Conservation (phyloP, 202 grass and related monocot genomes). For the Eragrostis tef region DNA sequence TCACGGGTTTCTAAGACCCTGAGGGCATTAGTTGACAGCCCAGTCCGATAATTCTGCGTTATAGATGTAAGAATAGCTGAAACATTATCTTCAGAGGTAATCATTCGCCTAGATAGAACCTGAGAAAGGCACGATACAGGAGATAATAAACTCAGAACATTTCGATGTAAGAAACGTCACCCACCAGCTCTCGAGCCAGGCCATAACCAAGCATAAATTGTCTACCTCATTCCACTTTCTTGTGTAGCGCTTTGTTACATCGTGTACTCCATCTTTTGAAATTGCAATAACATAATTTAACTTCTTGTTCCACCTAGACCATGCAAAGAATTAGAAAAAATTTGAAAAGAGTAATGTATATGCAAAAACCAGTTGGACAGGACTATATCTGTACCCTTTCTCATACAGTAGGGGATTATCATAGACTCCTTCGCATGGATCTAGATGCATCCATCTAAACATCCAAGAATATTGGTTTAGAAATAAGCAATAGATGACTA, state of each 20-base stretch:
- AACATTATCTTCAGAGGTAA: conserved; percentile 71
- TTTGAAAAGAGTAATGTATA: conserved; percentile 33
- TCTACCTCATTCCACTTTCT: conserved; percentile 92
- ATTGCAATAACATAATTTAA: conserved; percentile 87
- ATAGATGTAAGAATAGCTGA: conserved; percentile 68
- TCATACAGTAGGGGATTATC: conserved; percentile 94
- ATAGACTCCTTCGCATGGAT: conserved; percentile 93
- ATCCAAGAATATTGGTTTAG: conserved; percentile 45
- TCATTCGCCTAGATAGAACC: conserved; percentile 78
- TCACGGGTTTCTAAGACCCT: conserved; percentile 57
- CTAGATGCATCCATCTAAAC: conserved; percentile 98
- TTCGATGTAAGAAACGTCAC: conserved; percentile 14
- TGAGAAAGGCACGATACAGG: conserved; percentile 45
- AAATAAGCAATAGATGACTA: conserved; percentile 25
- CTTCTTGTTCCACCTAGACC: conserved; percentile 91
- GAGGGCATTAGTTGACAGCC: conserved; percentile 60
- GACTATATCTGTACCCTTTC: conserved; percentile 69
- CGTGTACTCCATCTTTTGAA: conserved; percentile 75
- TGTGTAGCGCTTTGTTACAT: conserved; percentile 95
- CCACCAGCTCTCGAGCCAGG: not conserved
- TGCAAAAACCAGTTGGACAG: conserved; percentile 44
- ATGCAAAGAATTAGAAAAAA: conserved; percentile 43
- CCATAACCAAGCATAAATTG: not conserved
- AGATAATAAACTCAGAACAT: conserved; percentile 21
- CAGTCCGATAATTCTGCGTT: conserved; percentile 65